Conservation (phyloP, 2,329 filamentous ascomycete genomes). For the Aspergillus quadricinctus region DNA sequence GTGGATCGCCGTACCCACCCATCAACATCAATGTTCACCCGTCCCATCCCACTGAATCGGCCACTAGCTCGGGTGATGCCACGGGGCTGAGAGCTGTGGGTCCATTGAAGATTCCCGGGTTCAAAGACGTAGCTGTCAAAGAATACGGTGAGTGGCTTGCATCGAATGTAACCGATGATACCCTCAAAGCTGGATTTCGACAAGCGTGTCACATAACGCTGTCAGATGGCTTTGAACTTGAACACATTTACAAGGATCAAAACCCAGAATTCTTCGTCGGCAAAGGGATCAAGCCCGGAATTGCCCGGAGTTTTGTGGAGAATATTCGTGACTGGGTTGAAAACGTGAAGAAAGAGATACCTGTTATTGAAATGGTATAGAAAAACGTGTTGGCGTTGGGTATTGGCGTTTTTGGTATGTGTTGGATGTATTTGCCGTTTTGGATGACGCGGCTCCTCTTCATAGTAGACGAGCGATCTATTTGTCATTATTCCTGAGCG, state of each 20-base stretch:
- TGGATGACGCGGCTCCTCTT: no score
- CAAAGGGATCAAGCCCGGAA: conserved; percentile 11
- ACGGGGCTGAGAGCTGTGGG: background rate
- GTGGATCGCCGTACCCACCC: conserved; percentile 2
- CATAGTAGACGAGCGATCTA: no score
- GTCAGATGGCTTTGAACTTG: conserved; percentile 12
- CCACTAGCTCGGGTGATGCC: background rate
- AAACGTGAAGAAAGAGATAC: conserved; percentile 11
- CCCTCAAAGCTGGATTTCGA: conserved; percentile 12
- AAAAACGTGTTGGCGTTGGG: no score
- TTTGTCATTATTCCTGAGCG: no score
- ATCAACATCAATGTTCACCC: conserved; percentile 11
- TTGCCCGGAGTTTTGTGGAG: conserved; percentile 12
- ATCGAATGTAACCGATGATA: conserved; percentile 9
- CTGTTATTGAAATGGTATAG: conserved; percentile 5
- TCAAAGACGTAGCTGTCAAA: conserved; percentile 14
- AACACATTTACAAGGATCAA: conserved; percentile 13
- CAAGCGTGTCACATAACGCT: conserved; percentile 12
- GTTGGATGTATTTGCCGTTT: no score
- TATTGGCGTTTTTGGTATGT: background rate
- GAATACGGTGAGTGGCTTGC: conserved; percentile 15
- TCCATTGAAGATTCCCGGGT: conserved; percentile 5
- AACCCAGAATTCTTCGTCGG: conserved; percentile 11
- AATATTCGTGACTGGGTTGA: conserved; percentile 12
- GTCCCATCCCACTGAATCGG: background rate